Base-by-base conservation (phyloP, 1,284 basidiomycete species). In the Ustilago loliicola region DNA sequence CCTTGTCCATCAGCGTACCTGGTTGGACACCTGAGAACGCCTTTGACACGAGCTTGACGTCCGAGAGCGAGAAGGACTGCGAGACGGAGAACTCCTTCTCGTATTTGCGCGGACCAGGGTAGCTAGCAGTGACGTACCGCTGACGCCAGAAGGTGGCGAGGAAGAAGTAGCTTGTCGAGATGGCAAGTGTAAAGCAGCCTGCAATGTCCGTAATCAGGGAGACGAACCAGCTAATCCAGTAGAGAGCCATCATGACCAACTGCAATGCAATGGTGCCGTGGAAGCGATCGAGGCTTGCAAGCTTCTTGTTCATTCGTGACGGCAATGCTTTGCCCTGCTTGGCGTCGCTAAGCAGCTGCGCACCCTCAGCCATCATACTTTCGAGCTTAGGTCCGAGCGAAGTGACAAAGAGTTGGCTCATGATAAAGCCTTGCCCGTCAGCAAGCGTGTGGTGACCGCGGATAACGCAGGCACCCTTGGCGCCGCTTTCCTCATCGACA, bases 391-490 rank as follows among this genome's bases (percentile, higher is more conserved):
- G 66, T 3, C 83, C 82, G 21, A 71, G 80, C 51, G 80, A 82
- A 11, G 84, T 85, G 59, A 81, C 61, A 17, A 74, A 77, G 10
- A 86, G 66, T 61, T 82, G 79, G 36, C 71, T 75, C 70, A 85
- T 71, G 63, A 85, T 69, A 62, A 85, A 86, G 7, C 84, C 84
- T 57, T 85, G 83, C 0, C 84, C 84, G 55, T 86, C 84, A 3
- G 82, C 65, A 9, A 81, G 53, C 1, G 80, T 80, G 58, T 86
- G 84, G 52, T 86, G 84, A 2, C 84, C 84, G 9, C 84, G 67
- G 7, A 77, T 79, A 4, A 84, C 78, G 47, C 80, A 73, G 1
- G 83, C 83, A 2, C 80, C 68, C 52, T 62, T 72, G 17, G 76
- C 71, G 13, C 68, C 76, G n/a, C 32, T 72, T 29, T 68, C 52